These are phyloP conservation scores for Avena sativa DNA, from an alignment of 176 grass and related monocot species.

Conservation along the genomic window DNA sequence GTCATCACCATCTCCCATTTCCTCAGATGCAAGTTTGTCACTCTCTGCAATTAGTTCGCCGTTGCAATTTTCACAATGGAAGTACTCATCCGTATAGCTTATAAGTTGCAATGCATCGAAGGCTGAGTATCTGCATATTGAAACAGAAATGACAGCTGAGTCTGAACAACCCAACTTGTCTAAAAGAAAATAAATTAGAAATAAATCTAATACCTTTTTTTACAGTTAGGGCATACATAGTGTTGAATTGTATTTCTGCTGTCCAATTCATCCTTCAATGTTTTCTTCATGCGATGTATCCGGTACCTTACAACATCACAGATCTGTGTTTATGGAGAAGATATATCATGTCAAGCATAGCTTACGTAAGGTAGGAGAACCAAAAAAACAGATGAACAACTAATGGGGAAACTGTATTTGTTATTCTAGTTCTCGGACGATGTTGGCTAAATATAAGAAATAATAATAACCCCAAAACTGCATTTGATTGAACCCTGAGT, in stretches of 20 bases:
- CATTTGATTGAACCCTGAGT: neutral
- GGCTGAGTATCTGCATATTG: slow-evolving; percentile 81
- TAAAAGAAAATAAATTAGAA: slow-evolving; percentile 21
- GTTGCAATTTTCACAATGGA: slow-evolving; percentile 98
- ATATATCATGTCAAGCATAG: slow-evolving; percentile 31
- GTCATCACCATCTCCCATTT: slow-evolving; percentile 98
- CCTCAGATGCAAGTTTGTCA: slow-evolving; percentile 97
- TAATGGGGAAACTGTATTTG: slow-evolving; percentile 23
- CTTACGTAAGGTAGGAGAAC: slow-evolving; percentile 26
- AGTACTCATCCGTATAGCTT: slow-evolving; percentile 78
- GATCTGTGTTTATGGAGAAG: slow-evolving; percentile 61
- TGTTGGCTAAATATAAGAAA: neutral
- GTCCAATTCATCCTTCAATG: slow-evolving; percentile 94
- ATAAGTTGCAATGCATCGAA: slow-evolving; percentile 92
- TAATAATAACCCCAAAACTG: neutral
- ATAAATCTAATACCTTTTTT: slow-evolving; percentile 65
- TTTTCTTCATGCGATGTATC: slow-evolving; percentile 98
- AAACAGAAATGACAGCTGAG: slow-evolving; percentile 28
- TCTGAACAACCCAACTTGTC: neutral
- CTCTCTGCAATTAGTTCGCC: slow-evolving; percentile 93
- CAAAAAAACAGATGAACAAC: neutral
- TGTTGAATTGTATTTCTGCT: slow-evolving; percentile 96
- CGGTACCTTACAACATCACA: slow-evolving; percentile 92
- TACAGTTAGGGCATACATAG: slow-evolving; percentile 93
- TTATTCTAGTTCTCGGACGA: neutral